Base-by-base conservation (phyloP, 805 yeast genomes). In the Candida maris region DNA sequence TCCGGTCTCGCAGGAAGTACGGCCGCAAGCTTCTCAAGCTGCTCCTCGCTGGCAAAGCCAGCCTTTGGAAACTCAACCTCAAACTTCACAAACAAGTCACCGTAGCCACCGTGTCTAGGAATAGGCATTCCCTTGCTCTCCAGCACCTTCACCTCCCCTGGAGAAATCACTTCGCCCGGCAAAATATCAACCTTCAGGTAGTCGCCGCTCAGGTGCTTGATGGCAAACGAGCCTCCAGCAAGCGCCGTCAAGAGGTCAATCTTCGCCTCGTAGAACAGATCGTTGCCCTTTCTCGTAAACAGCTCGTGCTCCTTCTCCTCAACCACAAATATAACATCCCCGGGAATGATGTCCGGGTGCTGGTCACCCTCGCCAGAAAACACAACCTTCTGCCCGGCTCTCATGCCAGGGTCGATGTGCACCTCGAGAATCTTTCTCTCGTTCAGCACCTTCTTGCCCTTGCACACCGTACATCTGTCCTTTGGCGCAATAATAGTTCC, bases 51-150 rank as follows among this genome's bases (percentile, higher is more conserved):
- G 32, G 95, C 73, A 59, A 85, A 87, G 57, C 81, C 73, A 36
- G 71, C 64, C 35, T 61, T 59, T 48, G 99, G 99, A 86, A 93
- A 93, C 59, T 84, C 87, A 55, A 93, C 75, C 48, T 78, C 79
- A 67, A 93, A 93, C 59, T 85, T 81, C 51, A 93, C 68, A 54
- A 85, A 78, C 68, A 93, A 73, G 68, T 87, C 79, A 65, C 99
- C 99, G 55, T 62, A 72, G 46, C 88, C 86, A 61, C 95, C 95
- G 60, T 76, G 81, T 67, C 93, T 80, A 67, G 73, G 81, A 48
- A 91, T 70, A 49, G 98, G 99, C 98, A 93, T 93, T 79, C 99
- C 99, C 66, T 91, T 89, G 54, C 81, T 86, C 51, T 83, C 87
- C 46, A 93, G 68, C 37, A 87, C 87, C 67, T 87, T 89, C 53